Evolutionary conservation across 2,329 filamentous ascomycete species (phyloP).

Genomic region (Colletotrichum agaves): DNA sequence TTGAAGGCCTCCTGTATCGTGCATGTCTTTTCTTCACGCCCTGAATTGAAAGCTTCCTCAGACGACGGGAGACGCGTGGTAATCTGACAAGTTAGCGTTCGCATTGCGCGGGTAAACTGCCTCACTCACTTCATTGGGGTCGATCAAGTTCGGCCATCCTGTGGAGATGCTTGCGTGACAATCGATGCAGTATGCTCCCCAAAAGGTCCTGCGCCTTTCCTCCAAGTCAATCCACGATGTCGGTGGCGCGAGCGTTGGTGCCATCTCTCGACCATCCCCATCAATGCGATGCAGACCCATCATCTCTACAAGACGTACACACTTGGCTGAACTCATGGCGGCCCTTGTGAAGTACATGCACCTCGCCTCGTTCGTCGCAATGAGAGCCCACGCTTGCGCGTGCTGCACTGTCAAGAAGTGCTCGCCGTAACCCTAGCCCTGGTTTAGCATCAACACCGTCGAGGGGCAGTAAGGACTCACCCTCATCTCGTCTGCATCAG

Average conservation of each 20-base stretch:
- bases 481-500: constrained; percentile 86
- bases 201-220: constrained; percentile 86
- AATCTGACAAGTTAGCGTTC: constrained; percentile 57
- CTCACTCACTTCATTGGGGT: constrained; percentile 69
- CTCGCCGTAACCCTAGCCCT: constrained; percentile 75
- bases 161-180: constrained; percentile 89
- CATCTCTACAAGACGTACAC: constrained; percentile 79
- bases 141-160: constrained; percentile 87
- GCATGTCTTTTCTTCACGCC: constrained; percentile 70
- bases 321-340: constrained; percentile 81
- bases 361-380: constrained; percentile 84
- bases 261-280: constrained; percentile 70
- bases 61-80: constrained; percentile 82
- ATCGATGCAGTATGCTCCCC: constrained; percentile 85
- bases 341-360: constrained; percentile 86
- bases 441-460: background rate
- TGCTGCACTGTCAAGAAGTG: constrained; percentile 81
- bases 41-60: constrained; percentile 79
- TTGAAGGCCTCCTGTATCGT: constrained; percentile 73
- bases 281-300: constrained; percentile 87
- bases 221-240: constrained; percentile 81
- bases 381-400: constrained; percentile 82
- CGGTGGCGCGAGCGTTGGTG: constrained; percentile 78
- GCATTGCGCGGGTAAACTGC: background rate
- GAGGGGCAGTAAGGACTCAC: constrained; percentile 45